These are phyloP conservation scores for Daldinia caldariorum DNA, from an alignment of 495 filamentous ascomycete genomes.

Conservation along the genomic window DNA sequence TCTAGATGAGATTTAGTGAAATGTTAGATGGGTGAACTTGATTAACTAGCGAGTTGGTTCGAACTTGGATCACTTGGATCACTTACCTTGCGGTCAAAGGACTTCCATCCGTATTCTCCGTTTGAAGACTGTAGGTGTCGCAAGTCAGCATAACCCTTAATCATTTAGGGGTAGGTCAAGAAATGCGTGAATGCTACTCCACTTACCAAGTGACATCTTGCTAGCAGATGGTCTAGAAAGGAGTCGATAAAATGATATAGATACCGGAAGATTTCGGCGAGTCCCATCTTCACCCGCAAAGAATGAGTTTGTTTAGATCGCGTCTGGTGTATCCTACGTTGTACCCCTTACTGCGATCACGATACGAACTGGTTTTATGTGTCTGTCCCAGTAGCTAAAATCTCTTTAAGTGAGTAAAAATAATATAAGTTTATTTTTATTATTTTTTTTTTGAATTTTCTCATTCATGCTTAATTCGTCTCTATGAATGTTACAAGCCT, in stretches of 20 bases:
- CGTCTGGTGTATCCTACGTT: background rate
- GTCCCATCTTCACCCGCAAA: background rate
- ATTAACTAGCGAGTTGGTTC: background rate
- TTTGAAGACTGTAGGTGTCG: constrained; percentile 28
- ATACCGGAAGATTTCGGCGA: background rate
- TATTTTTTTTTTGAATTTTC: background rate
- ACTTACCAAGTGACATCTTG: constrained; percentile 15
- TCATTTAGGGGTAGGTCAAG: background rate
- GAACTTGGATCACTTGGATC: background rate
- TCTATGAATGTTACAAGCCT: background rate
- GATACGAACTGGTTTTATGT: background rate
- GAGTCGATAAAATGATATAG: constrained; percentile 11
- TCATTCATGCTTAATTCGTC: background rate
- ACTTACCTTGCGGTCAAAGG: constrained; percentile 45
- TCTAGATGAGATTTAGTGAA: constrained; percentile 26
- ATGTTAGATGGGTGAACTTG: background rate
- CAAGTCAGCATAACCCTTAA: background rate
- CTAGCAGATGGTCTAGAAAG: constrained; percentile 15
- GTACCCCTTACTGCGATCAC: background rate
- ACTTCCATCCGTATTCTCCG: constrained; percentile 51
- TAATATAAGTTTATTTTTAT: background rate
- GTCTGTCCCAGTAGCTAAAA: background rate
- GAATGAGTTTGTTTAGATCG: background rate
- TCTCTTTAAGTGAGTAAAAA: background rate
- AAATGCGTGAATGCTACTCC: background rate